These are phyloP conservation scores for Cicer judaicum DNA, from an alignment of 306 rosid genomes.

Conservation along the genomic window DNA sequence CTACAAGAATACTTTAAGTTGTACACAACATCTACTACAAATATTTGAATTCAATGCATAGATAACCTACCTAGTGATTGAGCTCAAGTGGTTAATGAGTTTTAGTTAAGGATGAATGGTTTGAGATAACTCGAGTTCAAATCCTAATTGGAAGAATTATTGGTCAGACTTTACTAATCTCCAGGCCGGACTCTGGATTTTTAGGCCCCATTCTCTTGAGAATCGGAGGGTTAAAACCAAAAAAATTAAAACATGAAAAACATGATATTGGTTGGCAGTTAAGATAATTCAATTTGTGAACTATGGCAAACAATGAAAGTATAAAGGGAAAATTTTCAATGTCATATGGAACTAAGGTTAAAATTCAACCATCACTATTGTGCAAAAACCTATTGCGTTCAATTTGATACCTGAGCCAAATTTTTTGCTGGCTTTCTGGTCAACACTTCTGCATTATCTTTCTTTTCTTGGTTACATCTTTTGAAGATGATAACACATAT, in stretches of 20 bases:
- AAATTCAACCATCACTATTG: neutral
- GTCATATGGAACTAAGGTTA: slow-evolving; percentile 1
- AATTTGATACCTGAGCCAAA: neutral
- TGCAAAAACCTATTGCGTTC: neutral
- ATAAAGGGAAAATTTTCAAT: neutral
- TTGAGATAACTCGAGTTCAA: too few relatives aligned
- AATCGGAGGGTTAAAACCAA: too few relatives aligned
- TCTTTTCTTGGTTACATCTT: neutral
- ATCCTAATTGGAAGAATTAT: too few relatives aligned
- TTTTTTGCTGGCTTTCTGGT: neutral
- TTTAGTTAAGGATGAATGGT: too few relatives aligned
- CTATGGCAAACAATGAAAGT: slow-evolving; percentile 1
- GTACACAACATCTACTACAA: neutral
- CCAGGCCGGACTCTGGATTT: too few relatives aligned
- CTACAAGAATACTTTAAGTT: slow-evolving; percentile 22
- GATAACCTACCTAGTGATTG: too few relatives aligned
- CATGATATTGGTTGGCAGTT: neutral
- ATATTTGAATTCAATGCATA: slow-evolving; percentile 10
- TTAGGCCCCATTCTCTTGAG: too few relatives aligned
- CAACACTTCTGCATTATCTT: neutral
- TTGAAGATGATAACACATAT: neutral
- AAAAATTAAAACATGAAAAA: neutral
- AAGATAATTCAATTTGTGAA: neutral
- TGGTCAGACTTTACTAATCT: too few relatives aligned
- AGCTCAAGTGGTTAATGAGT: too few relatives aligned